Base-by-base conservation (phyloP, 2,329 filamentous ascomycete genomes). In the Cytospora mali region DNA sequence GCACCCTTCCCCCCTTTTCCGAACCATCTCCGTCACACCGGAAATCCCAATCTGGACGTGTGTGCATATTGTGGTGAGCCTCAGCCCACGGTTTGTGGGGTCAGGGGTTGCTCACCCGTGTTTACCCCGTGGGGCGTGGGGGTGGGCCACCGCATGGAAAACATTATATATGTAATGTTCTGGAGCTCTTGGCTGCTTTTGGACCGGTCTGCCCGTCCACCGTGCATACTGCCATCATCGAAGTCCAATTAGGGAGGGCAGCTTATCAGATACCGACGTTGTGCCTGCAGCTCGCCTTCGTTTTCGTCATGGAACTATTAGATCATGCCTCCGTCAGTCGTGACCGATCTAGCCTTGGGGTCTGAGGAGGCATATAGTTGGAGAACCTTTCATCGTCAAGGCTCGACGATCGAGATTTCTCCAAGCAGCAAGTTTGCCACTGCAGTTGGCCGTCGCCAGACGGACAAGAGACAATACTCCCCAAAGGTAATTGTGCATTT, bases 221-320 rank as follows among this genome's bases (percentile, higher is more conserved):
- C 9, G 31, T 33, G 31, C 31, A 33, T 10, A 9, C 39, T 21
- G 16, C 1, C n/a, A 6, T n/a, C 39, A 42, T 21, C 39, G 9
- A 18, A 18, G 18, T 6, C 18, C 3, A 7, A 7, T 1, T 4
- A 42, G 39, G 48, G 23, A 27, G 23, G 55, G 55, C 23, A 39
- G 55, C 39, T 49, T 57, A 57, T 49, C 55, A 48, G 39, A 49
- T 49, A 57, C 35, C 18, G 18, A 25, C 39, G 18, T 42, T 21
- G 39, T 21, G 39, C 39, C 39, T 42, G 39, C 39, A 21, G 39
- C 39, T 42, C 39, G 39, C 39, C 39, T 42, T 42, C 39, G 9
- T 42, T 18, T n/a, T 42, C 39, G 18, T 42, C 39, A 42, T 42
- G n/a, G 18, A 42, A 42, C 5, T 21, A 21, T 21, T 42, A 21